Evolutionary conservation across 139 green algal genomes (phyloP), one percentile per base, ranked within the genome.

Genomic region (Astrephomene gubernaculifera): DNA sequence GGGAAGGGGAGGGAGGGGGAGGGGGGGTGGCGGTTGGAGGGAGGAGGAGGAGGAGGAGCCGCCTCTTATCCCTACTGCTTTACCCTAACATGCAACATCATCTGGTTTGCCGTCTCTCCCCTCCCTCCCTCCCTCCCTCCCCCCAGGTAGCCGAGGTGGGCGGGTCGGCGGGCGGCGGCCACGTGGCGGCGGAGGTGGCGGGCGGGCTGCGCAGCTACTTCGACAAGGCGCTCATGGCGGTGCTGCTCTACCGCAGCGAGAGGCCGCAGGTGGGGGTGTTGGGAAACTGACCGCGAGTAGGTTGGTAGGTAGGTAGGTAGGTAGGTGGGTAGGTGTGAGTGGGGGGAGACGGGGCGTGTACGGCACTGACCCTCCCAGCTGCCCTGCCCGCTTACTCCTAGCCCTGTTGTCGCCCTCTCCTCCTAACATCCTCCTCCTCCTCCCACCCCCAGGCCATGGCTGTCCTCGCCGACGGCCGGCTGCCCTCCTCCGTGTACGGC

Each of bases 241-340:
- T 94, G 53, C 90, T 98, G 63, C 93, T 98, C 9, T 98, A 98
- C 91, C 74, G 86, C 10, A 68, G 91, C 5, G 96, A 98, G 91
- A 79, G 90, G n/a, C 64, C 89, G 7, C 87, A 95, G 85, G 85
- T 83, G 45, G 33, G 78, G 33, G 14, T 36, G 33, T 52, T 36
- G 22, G n/a, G n/a, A n/a, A n/a, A n/a, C 8, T 14, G 65, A 73
- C 87, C 63, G 63, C 7, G n/a, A 7, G 44, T 64, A 27, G 14
- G 69, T 17, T 14, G 33, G 39, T 36, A 2, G 27, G 25, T 76
- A 25, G 2, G 39, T 76, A n/a, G n/a, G 44, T 64, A 27, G 14
- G 69, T 17, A 36, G 33, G 39, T 36, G 9, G 27, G 25, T 76
- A 25, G 2, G 39, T 76, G 69, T 76, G n/a, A n/a, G n/a, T n/a